Evolutionary conservation across 2,329 filamentous ascomycete species (phyloP), one percentile per base, ranked within the genome.

Genomic region (Herpotrichia juniperi): DNA sequence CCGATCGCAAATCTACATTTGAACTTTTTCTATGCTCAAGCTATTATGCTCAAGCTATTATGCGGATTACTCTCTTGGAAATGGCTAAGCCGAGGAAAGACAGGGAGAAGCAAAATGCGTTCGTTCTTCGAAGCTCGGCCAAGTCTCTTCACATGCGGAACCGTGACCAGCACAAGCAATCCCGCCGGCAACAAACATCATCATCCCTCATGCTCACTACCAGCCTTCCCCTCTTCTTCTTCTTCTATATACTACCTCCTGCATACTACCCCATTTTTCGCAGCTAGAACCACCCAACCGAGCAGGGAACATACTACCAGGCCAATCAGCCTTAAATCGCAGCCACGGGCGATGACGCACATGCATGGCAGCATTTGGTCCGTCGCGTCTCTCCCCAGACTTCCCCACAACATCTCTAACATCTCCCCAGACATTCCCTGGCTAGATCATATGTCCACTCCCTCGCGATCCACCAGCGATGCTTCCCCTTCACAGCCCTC

Each of bases 291-390:
- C n/a, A 25, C 24, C 10, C 17, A 25, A 43, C 17, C 10, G 40
- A 30, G 40, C 19, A 40, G 12, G 37, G 37, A 46, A 42, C 12
- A 34, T 35, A 45, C 57, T n/a, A n/a, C n/a, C n/a, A 52, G 56
- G 53, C 53, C 54, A 53, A 52, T 58, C 59, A 63, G 63, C 58
- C 59, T 63, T 54, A 49, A 37, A 9, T 14, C n/a, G 42, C 42
- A 40, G 37, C 34, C 34, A 37, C 56, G 53, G 64, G 62, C 63
- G 62, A 73, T 73, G 69, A 72, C 71, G 69, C 69, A 70, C 46
- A 69, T 75, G 72, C 68, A 76, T 76, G 74, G 74, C 74, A 66
- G 74, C 74, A 68, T 62, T 76, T 72, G 74, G 74, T 68, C 60
- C 67, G 73, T 70, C 37, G 19, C 50, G 17, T 37, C 50, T 52